These are phyloP conservation scores for Rhodotorula toruloides DNA, from an alignment of 768 basidiomycete species.

Conservation along the genomic window DNA sequence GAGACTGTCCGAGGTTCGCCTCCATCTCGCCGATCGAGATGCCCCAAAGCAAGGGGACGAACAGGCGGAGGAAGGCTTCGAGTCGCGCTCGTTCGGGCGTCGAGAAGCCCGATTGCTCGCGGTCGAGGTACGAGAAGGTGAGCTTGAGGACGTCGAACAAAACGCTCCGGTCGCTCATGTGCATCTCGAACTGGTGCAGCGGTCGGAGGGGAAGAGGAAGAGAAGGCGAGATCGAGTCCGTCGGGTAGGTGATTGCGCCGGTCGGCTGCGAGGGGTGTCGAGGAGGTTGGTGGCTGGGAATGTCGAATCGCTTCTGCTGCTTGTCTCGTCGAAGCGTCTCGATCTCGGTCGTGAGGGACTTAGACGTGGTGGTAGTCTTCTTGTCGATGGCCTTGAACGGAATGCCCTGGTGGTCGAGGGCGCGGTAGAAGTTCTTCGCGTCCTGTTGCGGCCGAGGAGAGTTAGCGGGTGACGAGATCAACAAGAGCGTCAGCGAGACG, in stretches of 20 bases:
- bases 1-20: slow-evolving; percentile 46
- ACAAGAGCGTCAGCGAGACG: neutral
- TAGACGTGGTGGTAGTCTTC: slow-evolving; percentile 78
- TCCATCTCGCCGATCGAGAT: slow-evolving; percentile 50
- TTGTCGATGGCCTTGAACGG: slow-evolving; percentile 94
- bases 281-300: slow-evolving; percentile 4
- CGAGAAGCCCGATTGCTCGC: slow-evolving; percentile 60
- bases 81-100: slow-evolving; percentile 72
- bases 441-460: slow-evolving; percentile 49
- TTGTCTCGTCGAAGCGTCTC: slow-evolving; percentile 57
- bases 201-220: slow-evolving; percentile 49
- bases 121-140: slow-evolving; percentile 84
- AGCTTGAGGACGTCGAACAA: slow-evolving; percentile 81
- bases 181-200: slow-evolving; percentile 60
- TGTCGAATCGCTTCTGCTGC: slow-evolving; percentile 44
- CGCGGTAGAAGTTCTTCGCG: slow-evolving; percentile 96
- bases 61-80: slow-evolving; percentile 76
- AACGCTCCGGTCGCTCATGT: slow-evolving; percentile 59
- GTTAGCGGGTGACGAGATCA: neutral
- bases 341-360: slow-evolving; percentile 72
- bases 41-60: slow-evolving; percentile 75
- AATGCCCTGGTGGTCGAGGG: slow-evolving; percentile 90
- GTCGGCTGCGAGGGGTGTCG: slow-evolving; percentile 6
- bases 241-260: slow-evolving; percentile 5
- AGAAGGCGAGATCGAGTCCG: slow-evolving; percentile 47